phyloP scores from a whole-genome alignment of 371 early-diverging fungal genomes.

The Lichtheimia hyalospora region DNA sequence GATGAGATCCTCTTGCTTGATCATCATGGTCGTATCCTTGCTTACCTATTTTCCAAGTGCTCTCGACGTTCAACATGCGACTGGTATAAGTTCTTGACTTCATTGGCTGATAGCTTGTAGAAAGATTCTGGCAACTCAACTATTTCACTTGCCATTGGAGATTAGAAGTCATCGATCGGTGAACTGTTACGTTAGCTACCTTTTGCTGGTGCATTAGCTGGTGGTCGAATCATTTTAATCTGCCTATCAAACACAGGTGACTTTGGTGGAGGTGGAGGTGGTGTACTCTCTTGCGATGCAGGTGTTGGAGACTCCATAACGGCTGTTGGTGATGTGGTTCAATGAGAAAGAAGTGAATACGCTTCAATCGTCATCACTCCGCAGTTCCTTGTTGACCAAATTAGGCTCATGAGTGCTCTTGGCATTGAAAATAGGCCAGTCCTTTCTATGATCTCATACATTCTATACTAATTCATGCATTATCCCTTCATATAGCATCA shows the following conservation, averaged over 20 bases:
- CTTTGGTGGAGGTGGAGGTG: too few relatives aligned
- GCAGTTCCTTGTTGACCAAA: too few relatives aligned
- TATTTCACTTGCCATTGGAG: slow-evolving; percentile 3
- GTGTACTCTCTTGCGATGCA: too few relatives aligned
- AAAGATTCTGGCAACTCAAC: slow-evolving; percentile 48
- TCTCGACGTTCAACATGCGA: slow-evolving; percentile 41
- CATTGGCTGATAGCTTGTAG: slow-evolving; percentile 38
- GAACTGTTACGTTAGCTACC: slow-evolving; percentile 15
- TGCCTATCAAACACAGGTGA: slow-evolving; percentile 20
- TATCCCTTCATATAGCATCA: too few relatives aligned
- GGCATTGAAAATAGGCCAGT: too few relatives aligned
- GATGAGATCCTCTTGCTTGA: neutral
- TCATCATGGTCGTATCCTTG: neutral
- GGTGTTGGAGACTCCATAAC: too few relatives aligned
- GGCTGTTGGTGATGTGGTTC: too few relatives aligned
- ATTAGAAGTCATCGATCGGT: neutral
- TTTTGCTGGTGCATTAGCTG: slow-evolving; percentile 26
- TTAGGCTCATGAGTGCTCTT: too few relatives aligned
- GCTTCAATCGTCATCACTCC: too few relatives aligned
- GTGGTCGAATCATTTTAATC: slow-evolving; percentile 32
- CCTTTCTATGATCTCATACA: too few relatives aligned
- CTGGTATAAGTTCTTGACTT: slow-evolving; percentile 39
- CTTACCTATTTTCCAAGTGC: slow-evolving; percentile 43
- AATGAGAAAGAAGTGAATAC: too few relatives aligned
- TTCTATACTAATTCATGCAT: too few relatives aligned